Base-by-base conservation (phyloP, 768 basidiomycete species). In the Mycena polygramma region DNA sequence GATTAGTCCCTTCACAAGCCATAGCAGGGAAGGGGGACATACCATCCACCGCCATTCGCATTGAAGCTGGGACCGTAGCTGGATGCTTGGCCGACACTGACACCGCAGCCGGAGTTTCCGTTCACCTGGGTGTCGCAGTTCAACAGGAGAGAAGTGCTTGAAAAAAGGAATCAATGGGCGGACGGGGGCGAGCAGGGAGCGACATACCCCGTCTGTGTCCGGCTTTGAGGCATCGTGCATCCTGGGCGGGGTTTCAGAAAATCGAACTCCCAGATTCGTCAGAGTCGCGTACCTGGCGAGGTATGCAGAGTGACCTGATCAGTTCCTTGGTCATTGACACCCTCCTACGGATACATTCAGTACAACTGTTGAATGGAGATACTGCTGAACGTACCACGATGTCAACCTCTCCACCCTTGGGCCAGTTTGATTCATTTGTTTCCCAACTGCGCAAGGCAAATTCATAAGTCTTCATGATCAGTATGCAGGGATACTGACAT, bases 351-450 rank as follows among this genome's bases (percentile, higher is more conserved):
- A 86, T n/a, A 26, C 4, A 37, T 19, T 65, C 6, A n/a, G 35
- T 20, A n/a, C 26, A 45, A 30, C 30, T 45, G 15, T n/a, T 17
- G 14, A 3, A 35, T 8, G 24, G 8, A 26, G 2, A 1, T 19
- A 4, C 22, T 14, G 57, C 41, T 10, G 24, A 37, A 60, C 58
- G 26, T 35, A 60, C 66, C 75, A 83, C 73, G 51, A 85, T 81
- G 74, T 83, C 81, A 30, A 83, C 77, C 63, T 83, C 83, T 17
- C 83, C 83, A 4, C 81, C 81, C 39, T 71, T 72, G 0, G 89
- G 89, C 90, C 90, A 91, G 60, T 80, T 78, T 7, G 75, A 68
- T 41, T 81, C 86, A 17, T 83, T 78, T 45, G 88, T 87, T 70
- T 83, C 81, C 89, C 88, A 90, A 22, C 83, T 82, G 35, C 17